phyloP scores from a whole-genome alignment of 176 grass and related monocot genomes.

The Oryza australiensis region DNA sequence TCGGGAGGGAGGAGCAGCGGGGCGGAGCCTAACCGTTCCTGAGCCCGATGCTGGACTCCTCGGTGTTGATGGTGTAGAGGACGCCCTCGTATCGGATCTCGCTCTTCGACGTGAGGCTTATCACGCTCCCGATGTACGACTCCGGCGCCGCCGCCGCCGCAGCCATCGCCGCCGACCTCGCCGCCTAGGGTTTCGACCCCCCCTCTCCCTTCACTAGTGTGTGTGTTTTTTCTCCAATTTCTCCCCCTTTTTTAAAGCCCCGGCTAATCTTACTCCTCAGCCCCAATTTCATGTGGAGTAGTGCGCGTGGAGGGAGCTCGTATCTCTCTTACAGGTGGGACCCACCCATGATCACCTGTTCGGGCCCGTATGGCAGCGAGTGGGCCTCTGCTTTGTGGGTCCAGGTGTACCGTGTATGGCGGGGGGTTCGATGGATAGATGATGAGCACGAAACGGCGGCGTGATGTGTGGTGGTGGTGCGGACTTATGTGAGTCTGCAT shows the following conservation, averaged over 20 bases:
- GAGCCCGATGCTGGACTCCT: conserved; percentile 91
- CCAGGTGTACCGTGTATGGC: not conserved
- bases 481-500: too few species aligned
- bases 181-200: conserved; percentile 41
- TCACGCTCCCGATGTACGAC: conserved; percentile 86
- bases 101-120: conserved; percentile 93
- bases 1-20: not conserved
- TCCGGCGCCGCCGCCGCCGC: conserved; percentile 44
- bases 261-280: conserved; percentile 14
- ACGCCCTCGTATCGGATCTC: conserved; percentile 97
- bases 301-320: too few species aligned
- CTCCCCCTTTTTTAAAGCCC: not conserved
- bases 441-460: not conserved
- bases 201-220: not conserved
- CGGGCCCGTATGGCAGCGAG: not conserved
- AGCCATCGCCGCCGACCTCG: conserved; percentile 8
- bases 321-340: not conserved
- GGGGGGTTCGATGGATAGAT: not conserved
- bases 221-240: not conserved
- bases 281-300: not conserved
- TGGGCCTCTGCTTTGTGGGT: too few species aligned
- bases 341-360: fast-evolving
- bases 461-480: not conserved
- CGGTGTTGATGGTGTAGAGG: conserved; percentile 96
- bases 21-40: conserved; percentile 53